Base-by-base conservation (phyloP, 2,329 filamentous ascomycete species). In the Fusarium armeniacum region DNA sequence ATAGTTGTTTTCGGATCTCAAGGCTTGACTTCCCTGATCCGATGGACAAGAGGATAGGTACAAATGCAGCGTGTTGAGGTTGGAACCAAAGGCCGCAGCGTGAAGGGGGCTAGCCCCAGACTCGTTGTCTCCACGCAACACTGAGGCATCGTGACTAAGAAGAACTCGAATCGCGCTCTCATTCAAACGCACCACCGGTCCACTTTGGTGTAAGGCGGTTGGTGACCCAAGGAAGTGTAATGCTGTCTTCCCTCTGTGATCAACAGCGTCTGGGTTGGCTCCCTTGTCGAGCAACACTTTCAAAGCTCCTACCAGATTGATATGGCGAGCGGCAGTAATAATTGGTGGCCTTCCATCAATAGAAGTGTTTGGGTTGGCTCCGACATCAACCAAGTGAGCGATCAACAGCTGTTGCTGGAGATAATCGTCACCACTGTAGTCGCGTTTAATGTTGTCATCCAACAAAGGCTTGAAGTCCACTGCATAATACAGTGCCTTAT, bases 361-460 rank as follows among this genome's bases (percentile, higher is more conserved):
- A 8, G 3, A 5, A 11, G 16, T 16, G 6, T 51, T 50, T 10
- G 28, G 6, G 3, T 57, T 6, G 7, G 54, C 44, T 6, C 54
- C 45, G 6, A 33, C 35, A 16, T 51, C 18, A 8, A 57, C 4
- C 6, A 57, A 13, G 9, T 20, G 35, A 6, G 15, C 16, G 2
- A 51, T 41, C 4, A 57, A 26, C 20, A 47, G 44, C 10, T 50
- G 44, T 18, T 50, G 45, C 36, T 57, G 22, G 3, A 57, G 12
- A 12, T 51, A 57, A 16, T 55, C 41, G 6, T 46, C 35, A n/a
- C 54, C 45, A 26, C 43, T 44, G 18, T 57, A 57, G 5, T 33
- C 18, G 13, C 43, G 28, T 28, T 20, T n/a, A 18, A 33, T 20
- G 18, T 35, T 18, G 13, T 50, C 24, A 6, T 15, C n/a, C 2